Evolutionary conservation across 441 rosid genomes (phyloP), one percentile per base, ranked within the genome.

Genomic region (Brassica hybrid): DNA sequence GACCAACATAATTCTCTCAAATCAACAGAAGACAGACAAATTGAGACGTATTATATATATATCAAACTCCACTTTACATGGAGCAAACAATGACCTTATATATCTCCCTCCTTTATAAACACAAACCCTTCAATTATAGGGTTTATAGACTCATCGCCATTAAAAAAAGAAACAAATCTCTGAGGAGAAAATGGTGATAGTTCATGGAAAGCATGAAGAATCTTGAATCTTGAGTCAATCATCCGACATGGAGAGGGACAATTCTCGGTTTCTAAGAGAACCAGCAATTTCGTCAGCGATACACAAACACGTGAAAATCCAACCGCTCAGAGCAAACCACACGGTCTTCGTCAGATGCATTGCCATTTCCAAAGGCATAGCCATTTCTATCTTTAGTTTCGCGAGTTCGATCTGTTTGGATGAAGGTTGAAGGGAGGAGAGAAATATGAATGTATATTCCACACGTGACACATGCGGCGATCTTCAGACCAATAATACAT

Each of bases 281-380:
- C 57, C 45, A 13, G 97, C 97, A 66, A 95, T 67, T 60, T 93
- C 98, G 81, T 93, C 95, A 64, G 98, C 97, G 52, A 95, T 89
- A 10, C 85, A 71, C 71, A 95, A 84, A 83, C 97, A 90, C 3
- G 98, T 89, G 66, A 86, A 80, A 19, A 93, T 84, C 92, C 94
- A 93, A 3, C 97, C 93, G 12, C 75, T 78, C 5, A 95, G 81
- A 64, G 89, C 90, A 41, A 85, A 8, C 95, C 91, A 89, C 16
- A 91, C 95, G 75, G 85, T 70, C 80, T 80, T 86, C 17, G 86
- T 85, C 80, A 88, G 67, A 91, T 85, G 83, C 48, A 91, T 56
- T 2, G 92, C 81, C 78, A 83, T 61, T 27, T 76, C 83, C 87
- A 82, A 84, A 56, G 92, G 88, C 88, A 92, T 68, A 34, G 89